Evolutionary conservation across 106 monocot genomes (phyloP), one percentile per base, ranked within the genome.

Genomic region (Dactylorhiza incarnata): DNA sequence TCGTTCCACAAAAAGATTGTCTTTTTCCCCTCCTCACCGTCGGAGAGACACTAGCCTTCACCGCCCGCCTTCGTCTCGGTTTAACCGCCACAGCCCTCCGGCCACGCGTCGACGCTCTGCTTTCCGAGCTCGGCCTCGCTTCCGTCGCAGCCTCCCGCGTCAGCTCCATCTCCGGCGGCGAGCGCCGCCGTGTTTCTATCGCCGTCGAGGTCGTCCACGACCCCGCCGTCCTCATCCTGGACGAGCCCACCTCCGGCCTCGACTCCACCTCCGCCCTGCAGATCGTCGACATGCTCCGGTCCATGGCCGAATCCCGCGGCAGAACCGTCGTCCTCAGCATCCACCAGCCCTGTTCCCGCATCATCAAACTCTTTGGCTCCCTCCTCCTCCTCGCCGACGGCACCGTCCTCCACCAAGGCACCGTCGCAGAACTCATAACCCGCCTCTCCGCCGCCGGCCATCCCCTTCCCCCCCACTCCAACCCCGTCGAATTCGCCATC

Each of bases 231-330:
- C 53, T 96, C 13, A 82, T 96, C 76, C 87, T 96, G n/a, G 96
- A 96, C 83, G 96, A 96, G 75, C 96, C 96, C 12, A 96, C 96
- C 5, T 96, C 93, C 5, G 96, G 96, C 45, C 90, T 96, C 22
- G 96, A 96, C 75, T 89, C 88, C 67, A 73, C 73, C 9, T 90
- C 93, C 6, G 96, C 96, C 9, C 76, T 86, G 3, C 93, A 93
- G 76, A 85, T 90, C 45, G 84, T 93, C 26, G 83, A 80, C 47
- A 78, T 87, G 82, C 85, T 96, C 44, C 83, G 81, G 59, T 25
- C 78, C 55, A 96, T 93, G 96, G 96, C 96, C 3, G 91, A 85
- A 79, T 26, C 50, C 7, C 62, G 80, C 1, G 93, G 93, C 37
- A 75, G 87, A 14, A 96, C 96, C 6, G 78, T 96, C 14, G 61